Percentiles rank a stretch among this genome's conserved stretches.
phyloP scores from a whole-genome alignment of 352 stramenopile genomes.

The Pythium plurisporium region DNA sequence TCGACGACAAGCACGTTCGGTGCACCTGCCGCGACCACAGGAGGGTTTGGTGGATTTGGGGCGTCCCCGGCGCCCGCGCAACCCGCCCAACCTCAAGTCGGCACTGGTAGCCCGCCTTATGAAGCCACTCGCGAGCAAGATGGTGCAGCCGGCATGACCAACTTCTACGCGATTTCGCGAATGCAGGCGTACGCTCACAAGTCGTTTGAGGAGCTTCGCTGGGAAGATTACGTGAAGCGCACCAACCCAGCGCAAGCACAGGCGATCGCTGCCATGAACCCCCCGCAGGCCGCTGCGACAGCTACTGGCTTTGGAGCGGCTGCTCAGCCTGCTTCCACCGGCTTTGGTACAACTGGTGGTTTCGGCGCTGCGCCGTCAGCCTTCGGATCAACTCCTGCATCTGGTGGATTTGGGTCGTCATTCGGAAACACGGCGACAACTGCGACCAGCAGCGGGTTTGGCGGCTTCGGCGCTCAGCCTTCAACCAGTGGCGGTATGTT shows the following conservation, averaged over 20 bases:
- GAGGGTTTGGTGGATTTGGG: conserved; percentile 19
- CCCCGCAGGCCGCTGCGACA: conserved; percentile 32
- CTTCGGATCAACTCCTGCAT: conserved; percentile 31
- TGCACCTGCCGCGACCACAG: conserved; percentile 13
- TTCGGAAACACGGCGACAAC: conserved; percentile 19
- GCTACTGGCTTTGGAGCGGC: conserved; percentile 26
- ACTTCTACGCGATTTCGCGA: conserved; percentile 58
- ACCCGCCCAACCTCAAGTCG: conserved; percentile 37
- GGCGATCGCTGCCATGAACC: conserved; percentile 21
- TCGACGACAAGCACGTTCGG: conserved; percentile 15
- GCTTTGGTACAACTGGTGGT: conserved; percentile 27
- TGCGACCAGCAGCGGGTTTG: conserved; percentile 13
- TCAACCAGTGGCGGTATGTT: conserved; percentile 16
- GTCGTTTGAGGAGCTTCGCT: conserved; percentile 67
- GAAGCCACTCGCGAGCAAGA: conserved; percentile 61
- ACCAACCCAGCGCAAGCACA: conserved; percentile 41
- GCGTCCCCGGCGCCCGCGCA: background rate
- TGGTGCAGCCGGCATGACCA: conserved; percentile 17
- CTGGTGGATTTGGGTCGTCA: conserved; percentile 18
- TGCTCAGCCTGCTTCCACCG: conserved; percentile 2
- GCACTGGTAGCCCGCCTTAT: conserved; percentile 70
- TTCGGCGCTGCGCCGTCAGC: conserved; percentile 32
- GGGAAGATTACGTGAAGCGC: conserved; percentile 77
- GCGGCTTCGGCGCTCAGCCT: conserved; percentile 10
- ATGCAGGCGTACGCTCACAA: conserved; percentile 76